phyloP scores from a whole-genome alignment of 164 flowering plant genomes.

The Pachysandra terminalis region DNA sequence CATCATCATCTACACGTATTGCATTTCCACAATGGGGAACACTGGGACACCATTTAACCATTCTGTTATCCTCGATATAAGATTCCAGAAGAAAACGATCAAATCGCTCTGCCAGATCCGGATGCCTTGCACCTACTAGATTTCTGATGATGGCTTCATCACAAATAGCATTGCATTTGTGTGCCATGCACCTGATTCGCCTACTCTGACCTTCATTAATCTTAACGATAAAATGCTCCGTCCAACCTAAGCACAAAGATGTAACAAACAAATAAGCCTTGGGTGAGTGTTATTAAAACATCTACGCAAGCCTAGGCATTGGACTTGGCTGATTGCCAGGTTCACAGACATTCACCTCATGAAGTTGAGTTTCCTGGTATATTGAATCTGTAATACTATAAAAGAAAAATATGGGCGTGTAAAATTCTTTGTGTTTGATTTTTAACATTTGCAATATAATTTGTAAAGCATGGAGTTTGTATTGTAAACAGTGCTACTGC shows the following conservation, averaged over 20 bases:
- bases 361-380: no score
- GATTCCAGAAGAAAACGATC: slow-evolving; percentile 84
- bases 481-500: no score
- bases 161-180: slow-evolving; percentile 79
- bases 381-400: no score
- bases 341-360: no score
- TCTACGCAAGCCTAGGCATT: no score
- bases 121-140: slow-evolving; percentile 55
- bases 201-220: slow-evolving; percentile 87
- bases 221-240: slow-evolving; percentile 72
- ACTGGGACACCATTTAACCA: slow-evolving; percentile 95
- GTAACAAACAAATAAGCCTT: not conserved
- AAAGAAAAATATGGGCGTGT: no score
- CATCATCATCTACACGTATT: slow-evolving; percentile 70
- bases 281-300: no score
- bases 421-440: no score
- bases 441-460: no score
- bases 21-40: slow-evolving; percentile 97
- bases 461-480: no score
- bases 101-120: slow-evolving; percentile 67
- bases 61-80: slow-evolving; percentile 77
- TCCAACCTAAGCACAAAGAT: slow-evolving; percentile 44
- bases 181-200: slow-evolving; percentile 88
- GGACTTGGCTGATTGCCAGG: no score
- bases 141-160: slow-evolving; percentile 69